Percentiles rank a stretch among this genome's conserved stretches.
phyloP scores from a whole-genome alignment of 495 filamentous ascomycete species.

The Penicillium paxilli region DNA sequence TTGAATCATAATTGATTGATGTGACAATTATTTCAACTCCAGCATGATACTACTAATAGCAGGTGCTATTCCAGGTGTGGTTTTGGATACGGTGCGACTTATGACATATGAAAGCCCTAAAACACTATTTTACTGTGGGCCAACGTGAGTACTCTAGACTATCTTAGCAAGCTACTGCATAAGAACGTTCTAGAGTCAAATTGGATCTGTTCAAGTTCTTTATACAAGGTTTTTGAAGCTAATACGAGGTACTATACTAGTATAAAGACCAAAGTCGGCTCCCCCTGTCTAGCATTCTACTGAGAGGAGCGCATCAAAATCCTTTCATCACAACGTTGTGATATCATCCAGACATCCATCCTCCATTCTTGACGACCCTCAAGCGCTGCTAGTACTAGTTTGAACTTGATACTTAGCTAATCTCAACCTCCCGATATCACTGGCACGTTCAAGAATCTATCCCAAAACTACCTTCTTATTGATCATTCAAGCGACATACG shows the following conservation, averaged over 20 bases:
- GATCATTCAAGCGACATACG: slow-evolving; percentile 11
- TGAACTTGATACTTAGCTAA: slow-evolving; percentile 12
- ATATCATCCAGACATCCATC: slow-evolving; percentile 7
- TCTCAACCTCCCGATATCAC: slow-evolving; percentile 2
- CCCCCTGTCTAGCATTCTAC: slow-evolving; percentile 4
- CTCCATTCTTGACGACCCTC: slow-evolving; percentile 6
- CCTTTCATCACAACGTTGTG: background rate
- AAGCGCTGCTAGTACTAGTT: slow-evolving; percentile 8
- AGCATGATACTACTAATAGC: too few species aligned
- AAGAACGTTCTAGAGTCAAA: slow-evolving; percentile 12
- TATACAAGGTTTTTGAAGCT: slow-evolving; percentile 8
- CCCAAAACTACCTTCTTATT: background rate
- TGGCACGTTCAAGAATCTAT: slow-evolving; percentile 10
- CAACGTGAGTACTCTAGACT: background rate
- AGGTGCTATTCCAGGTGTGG: slow-evolving; percentile 3
- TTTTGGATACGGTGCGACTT: slow-evolving; percentile 4
- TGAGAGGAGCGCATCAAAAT: slow-evolving; percentile 2
- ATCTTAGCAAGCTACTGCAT: too few species aligned
- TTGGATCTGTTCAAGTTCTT: background rate
- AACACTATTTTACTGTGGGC: slow-evolving; percentile 6
- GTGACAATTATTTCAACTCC: slow-evolving; percentile 9
- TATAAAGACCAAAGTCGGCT: slow-evolving; percentile 11
- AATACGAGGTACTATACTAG: slow-evolving; percentile 10
- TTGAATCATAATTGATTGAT: slow-evolving; percentile 5
- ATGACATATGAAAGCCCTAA: slow-evolving; percentile 5